Percentiles rank a stretch among this genome's conserved stretches.
Conservation (phyloP, 805 yeast genomes). For the Pichia nanzhaoensis region DNA sequence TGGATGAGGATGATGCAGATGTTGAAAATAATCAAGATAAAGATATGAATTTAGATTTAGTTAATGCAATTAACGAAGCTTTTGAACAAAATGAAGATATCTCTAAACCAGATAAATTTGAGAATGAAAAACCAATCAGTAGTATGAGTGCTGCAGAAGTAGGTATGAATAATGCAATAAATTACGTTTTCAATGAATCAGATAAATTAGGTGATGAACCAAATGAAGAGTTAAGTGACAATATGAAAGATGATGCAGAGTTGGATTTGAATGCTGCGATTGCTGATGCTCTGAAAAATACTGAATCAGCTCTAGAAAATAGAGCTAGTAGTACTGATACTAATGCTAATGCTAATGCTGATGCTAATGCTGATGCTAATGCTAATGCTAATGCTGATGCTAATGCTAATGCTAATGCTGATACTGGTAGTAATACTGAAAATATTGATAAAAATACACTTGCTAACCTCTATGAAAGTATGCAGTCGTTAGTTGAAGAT, state of each 20-base stretch:
- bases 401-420: background rate
- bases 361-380: background rate
- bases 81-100: slow-evolving; percentile 3
- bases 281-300: slow-evolving; percentile 21
- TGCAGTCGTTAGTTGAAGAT: slow-evolving; percentile 5
- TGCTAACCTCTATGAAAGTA: slow-evolving; percentile 9
- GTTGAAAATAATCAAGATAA: background rate
- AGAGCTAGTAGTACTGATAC: background rate
- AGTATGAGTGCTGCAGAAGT: background rate
- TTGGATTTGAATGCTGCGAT: slow-evolving; percentile 21
- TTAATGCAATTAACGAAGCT: slow-evolving; percentile 14
- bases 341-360: background rate
- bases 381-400: background rate
- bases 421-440: too few relatives aligned
- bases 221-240: background rate
- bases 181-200: slow-evolving; percentile 3
- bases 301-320: slow-evolving; percentile 7
- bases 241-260: slow-evolving; percentile 5
- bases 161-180: background rate
- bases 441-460: background rate
- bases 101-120: background rate
- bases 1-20: background rate
- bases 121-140: background rate
- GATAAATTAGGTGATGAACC: background rate
- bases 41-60: slow-evolving; percentile 4